These are phyloP conservation scores for Debaryomyces subglobosus DNA, from an alignment of 1,139 yeast genomes.

Conservation along the genomic window DNA sequence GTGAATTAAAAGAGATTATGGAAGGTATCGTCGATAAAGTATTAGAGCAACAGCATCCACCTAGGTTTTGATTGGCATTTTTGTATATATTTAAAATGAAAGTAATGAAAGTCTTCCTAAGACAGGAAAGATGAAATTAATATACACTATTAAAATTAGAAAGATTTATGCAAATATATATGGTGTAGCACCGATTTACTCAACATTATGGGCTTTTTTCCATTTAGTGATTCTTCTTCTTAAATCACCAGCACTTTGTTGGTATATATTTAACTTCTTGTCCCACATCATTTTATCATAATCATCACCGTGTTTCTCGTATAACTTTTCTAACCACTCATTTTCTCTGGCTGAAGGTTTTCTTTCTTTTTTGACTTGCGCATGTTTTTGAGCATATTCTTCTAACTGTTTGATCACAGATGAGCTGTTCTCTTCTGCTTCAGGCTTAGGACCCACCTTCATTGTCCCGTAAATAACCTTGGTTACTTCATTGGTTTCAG, in stretches of 20 bases:
- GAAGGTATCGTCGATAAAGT: conserved; percentile 50
- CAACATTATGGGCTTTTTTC: conserved; percentile 51
- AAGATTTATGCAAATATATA: conserved; percentile 5
- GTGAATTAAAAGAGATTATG: conserved; percentile 54
- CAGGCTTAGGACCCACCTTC: conserved; percentile 24
- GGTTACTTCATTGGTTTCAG: conserved; percentile 66
- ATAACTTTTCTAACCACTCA: conserved; percentile 68
- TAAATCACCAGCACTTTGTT: conserved; percentile 84
- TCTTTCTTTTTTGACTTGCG: conserved; percentile 52
- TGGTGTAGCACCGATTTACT: conserved; percentile 8
- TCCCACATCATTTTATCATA: conserved; percentile 93
- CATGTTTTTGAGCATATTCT: conserved; percentile 58
- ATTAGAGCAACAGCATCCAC: conserved; percentile 39
- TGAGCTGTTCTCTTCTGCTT: conserved; percentile 30
- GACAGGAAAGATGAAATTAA: neutral
- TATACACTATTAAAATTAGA: conserved; percentile 5
- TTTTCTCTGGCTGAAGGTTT: conserved; percentile 71
- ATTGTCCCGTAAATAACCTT: conserved; percentile 72
- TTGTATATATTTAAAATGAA: conserved; percentile 5
- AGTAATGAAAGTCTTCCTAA: neutral
- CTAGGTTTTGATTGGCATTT: conserved; percentile 22
- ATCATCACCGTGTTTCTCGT: conserved; percentile 84
- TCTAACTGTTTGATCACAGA: conserved; percentile 72
- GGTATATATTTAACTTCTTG: conserved; percentile 77
- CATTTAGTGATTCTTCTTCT: conserved; percentile 68